These are phyloP conservation scores for Citrullus colocynthis DNA, from an alignment of 306 rosid species.

Conservation along the genomic window DNA sequence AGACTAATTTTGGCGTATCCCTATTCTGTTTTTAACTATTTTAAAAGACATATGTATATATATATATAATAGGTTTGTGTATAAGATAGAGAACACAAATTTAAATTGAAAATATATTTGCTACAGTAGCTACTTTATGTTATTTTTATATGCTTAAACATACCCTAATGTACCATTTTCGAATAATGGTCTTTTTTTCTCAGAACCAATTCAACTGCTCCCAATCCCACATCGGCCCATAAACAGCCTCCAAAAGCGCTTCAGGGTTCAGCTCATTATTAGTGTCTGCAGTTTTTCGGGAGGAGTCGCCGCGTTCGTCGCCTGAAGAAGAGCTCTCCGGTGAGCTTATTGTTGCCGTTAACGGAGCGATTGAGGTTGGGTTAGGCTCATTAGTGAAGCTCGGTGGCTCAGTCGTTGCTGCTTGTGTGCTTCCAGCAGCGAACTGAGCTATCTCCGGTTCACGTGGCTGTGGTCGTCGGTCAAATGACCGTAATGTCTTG, in stretches of 20 bases:
- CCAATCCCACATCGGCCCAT: conserved; percentile 42
- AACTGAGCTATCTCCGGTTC: not conserved
- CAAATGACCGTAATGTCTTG: conserved; percentile 67
- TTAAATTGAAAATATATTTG: too few relatives aligned
- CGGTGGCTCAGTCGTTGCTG: not conserved
- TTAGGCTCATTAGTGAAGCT: not conserved
- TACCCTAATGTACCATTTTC: too few relatives aligned
- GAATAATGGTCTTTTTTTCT: not conserved
- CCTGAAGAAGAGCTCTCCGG: conserved; percentile 41
- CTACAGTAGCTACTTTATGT: too few relatives aligned
- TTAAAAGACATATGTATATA: too few relatives aligned
- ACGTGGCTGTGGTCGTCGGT: conserved; percentile 42
- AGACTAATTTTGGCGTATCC: too few relatives aligned
- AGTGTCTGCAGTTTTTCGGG: conserved; percentile 13
- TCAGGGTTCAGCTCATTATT: not conserved
- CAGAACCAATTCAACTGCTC: conserved; percentile 38
- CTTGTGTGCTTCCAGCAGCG: not conserved
- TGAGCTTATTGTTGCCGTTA: conserved; percentile 25
- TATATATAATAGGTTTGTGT: too few relatives aligned
- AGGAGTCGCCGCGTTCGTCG: conserved; percentile 15
- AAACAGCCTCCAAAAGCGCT: conserved; percentile 8
- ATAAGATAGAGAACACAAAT: too few relatives aligned
- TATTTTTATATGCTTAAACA: too few relatives aligned
- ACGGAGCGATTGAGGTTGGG: not conserved
- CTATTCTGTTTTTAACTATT: too few relatives aligned